Percentiles rank a stretch among this genome's conserved stretches.
These are phyloP conservation scores for cucumber (Cucumis sativus) DNA, from an alignment of 306 rosid genomes.

Conservation along the genomic window Cucumber_9930_V3 NC_026660.2:3944001-3944500, in stretches of 20 bases:
- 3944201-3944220: not conserved
- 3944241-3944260: not conserved
- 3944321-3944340: no score
- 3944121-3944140: not conserved
- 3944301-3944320: no score
- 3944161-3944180: not conserved
- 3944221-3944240: not conserved
- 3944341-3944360: no score
- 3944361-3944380: no score
- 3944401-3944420: slow-evolving; percentile 61
- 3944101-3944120: not conserved
- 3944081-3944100: not conserved
- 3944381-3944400: not conserved
- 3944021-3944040: not conserved
- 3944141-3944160: not conserved
- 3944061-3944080: no score
- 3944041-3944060: not conserved
- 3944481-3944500: slow-evolving; percentile 50
- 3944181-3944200: not conserved
- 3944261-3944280: no score
- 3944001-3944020: not conserved
- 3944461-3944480: slow-evolving; percentile 83
- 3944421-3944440: slow-evolving; percentile 84
- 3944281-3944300: not conserved
- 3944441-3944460: slow-evolving; percentile 88